Base-by-base conservation (phyloP, 768 basidiomycete species). In the Rhizopogon sp. region DNA sequence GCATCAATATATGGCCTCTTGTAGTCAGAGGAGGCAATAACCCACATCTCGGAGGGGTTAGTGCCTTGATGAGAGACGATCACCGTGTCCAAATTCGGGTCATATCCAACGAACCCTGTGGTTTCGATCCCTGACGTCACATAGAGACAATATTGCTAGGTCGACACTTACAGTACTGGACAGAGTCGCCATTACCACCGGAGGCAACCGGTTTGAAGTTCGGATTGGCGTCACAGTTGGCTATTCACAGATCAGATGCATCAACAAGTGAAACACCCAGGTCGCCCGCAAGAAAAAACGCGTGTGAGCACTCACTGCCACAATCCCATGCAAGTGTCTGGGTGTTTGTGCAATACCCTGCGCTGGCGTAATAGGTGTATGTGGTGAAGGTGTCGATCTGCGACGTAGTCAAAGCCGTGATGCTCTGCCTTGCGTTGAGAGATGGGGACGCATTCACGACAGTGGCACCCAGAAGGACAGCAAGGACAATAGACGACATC, bases 61-160 rank as follows among this genome's bases (percentile, higher is more conserved):
- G 68, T 74, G 55, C 73, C 74, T 39, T 77, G 64, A 44, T 77
- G 74, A 2, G 69, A 55, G 4, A 75, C 72, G 43, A 76, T 70
- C 35, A 74, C 73, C 2, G 64, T 67, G 8, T 62, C 2, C 29
- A 76, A 61, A 1, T 57, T 64, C 0, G 79, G 73, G 54, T 76
- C 76, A 56, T 70, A 82, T n/a, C 80, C 80, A 29, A 82, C 81
- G 52, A 69, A 81, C 80, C 79, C 80, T 81, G 25, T 29, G 6
- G 28, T 25, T 52, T 6, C 6, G 35, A 52, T 35, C 42, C 10
- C 20, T 43, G 25, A 40, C 6, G 43, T 43, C n/a, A 41, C 16
- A 43, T 29, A 17, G 39, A 10, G 20, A 47, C 8, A 9, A 41
- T 4, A 16, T 25, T 25, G 25, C 25, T 25, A 25, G 25, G 4